Conservation (phyloP, 257 asterid species). For the Apocynum venetum region DNA sequence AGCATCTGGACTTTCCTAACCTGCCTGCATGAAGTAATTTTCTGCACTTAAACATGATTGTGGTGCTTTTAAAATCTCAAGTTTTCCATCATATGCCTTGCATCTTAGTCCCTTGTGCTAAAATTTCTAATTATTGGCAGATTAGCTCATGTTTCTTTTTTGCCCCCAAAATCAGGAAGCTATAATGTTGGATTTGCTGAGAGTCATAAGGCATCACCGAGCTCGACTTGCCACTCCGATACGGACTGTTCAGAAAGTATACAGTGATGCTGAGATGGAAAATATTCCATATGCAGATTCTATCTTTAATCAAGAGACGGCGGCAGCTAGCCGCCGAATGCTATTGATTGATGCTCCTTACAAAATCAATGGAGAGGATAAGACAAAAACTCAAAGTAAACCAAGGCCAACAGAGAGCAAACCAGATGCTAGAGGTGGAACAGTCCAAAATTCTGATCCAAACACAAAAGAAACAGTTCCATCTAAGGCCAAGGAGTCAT, state of each 20-base stretch:
- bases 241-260: slow-evolving; percentile 87
- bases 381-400: slow-evolving; percentile 49
- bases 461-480: slow-evolving; percentile 39
- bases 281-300: slow-evolving; percentile 69
- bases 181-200: slow-evolving; percentile 79
- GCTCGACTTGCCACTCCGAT: slow-evolving; percentile 99
- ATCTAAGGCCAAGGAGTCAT: slow-evolving; percentile 37
- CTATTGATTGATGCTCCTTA: slow-evolving; percentile 73
- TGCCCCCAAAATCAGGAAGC: slow-evolving; percentile 58
- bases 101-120: neutral
- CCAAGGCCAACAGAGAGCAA: slow-evolving; percentile 41
- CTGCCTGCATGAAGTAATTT: neutral
- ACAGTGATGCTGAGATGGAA: slow-evolving; percentile 76
- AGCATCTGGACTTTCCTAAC: neutral
- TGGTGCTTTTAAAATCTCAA: neutral
- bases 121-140: neutral
- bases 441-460: slow-evolving; percentile 35
- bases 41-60: neutral
- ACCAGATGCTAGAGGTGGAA: slow-evolving; percentile 46
- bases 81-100: neutral
- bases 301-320: slow-evolving; percentile 41
- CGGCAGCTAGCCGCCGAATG: slow-evolving; percentile 54
- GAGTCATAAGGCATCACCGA: slow-evolving; percentile 91
- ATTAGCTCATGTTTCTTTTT: slow-evolving; percentile 8
- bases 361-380: slow-evolving; percentile 78